Conservation (phyloP, 2,329 filamentous ascomycete genomes). For the Colletotrichum acutatum region DNA sequence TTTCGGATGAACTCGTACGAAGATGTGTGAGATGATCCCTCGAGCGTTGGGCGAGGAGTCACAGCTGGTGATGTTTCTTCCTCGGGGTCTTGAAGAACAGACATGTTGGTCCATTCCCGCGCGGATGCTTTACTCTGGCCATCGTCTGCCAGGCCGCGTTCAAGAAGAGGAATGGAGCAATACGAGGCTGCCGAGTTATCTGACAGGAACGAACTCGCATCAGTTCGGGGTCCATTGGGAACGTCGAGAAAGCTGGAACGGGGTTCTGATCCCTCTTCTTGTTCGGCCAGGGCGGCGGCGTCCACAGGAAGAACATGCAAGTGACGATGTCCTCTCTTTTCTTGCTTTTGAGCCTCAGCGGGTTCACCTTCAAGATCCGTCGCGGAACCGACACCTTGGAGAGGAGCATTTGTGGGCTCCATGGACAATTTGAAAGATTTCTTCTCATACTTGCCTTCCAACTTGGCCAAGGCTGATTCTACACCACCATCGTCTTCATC, state of each 20-base stretch:
- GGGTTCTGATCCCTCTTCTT: slow-evolving; percentile 34
- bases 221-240: slow-evolving; percentile 44
- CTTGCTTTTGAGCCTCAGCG: slow-evolving; percentile 44
- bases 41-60: slow-evolving; percentile 37
- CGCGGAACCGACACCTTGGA: slow-evolving; percentile 11
- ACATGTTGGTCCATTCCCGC: slow-evolving; percentile 65
- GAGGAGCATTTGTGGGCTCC: slow-evolving; percentile 45
- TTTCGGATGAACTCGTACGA: slow-evolving; percentile 67
- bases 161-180: slow-evolving; percentile 80
- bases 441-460: slow-evolving; percentile 86
- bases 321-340: slow-evolving; percentile 58
- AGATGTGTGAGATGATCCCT: slow-evolving; percentile 6
- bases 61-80: slow-evolving; percentile 42
- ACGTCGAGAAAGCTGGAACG: slow-evolving; percentile 41
- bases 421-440: slow-evolving; percentile 55
- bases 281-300: slow-evolving; percentile 45
- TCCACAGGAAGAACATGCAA: slow-evolving; percentile 52
- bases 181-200: slow-evolving; percentile 79
- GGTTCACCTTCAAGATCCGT: slow-evolving; percentile 34
- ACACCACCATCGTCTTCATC: slow-evolving; percentile 88
- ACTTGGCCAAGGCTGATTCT: slow-evolving; percentile 89
- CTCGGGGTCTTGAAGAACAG: slow-evolving; percentile 63
- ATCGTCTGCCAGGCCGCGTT: slow-evolving; percentile 70
- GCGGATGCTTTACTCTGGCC: slow-evolving; percentile 53
- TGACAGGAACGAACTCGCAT: slow-evolving; percentile 61